Evolutionary conservation across 495 filamentous ascomycete genomes (phyloP).

Genomic region (Podospora pseudocomata): DNA sequence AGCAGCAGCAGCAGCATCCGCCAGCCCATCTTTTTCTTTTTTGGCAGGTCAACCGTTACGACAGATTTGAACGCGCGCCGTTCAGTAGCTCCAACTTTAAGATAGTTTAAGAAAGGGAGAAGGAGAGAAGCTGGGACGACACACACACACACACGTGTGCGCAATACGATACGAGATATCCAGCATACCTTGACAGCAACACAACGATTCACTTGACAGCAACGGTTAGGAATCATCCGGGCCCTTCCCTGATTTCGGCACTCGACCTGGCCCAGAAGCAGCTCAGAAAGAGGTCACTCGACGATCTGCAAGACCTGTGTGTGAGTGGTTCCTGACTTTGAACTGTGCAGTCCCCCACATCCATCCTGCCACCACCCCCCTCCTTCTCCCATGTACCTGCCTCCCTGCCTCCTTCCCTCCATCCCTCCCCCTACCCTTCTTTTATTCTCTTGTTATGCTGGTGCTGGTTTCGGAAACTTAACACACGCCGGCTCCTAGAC

Average conservation of each 20-base stretch:
- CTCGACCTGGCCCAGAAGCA: constrained; percentile 15
- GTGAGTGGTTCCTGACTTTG: constrained; percentile 23
- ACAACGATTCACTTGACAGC: background rate
- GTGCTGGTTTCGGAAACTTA: constrained; percentile 30
- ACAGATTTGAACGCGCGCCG: background rate
- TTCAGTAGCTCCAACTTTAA: constrained; percentile 2
- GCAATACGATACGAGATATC: constrained; percentile 1
- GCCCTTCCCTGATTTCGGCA: constrained; percentile 18
- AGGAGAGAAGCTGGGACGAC: background rate
- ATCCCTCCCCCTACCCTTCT: constrained; percentile 1
- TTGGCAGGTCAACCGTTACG: constrained; percentile 5
- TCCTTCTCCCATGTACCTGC: background rate
- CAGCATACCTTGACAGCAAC: background rate
- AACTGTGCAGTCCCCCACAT: background rate
- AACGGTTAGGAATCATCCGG: background rate
- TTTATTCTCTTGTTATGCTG: background rate
- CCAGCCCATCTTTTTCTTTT: background rate
- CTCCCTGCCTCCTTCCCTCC: background rate
- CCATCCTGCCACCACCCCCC: constrained; percentile 6
- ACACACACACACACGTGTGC: background rate
- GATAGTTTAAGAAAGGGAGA: background rate
- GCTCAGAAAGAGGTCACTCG: constrained; percentile 14
- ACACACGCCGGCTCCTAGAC: constrained; percentile 23
- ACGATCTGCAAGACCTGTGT: constrained; percentile 23
- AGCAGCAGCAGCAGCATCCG: no score